Evolutionary conservation across 148 eudicot genomes (phyloP), one percentile per base, ranked within the genome.

Genomic region (Cornus kousa): DNA sequence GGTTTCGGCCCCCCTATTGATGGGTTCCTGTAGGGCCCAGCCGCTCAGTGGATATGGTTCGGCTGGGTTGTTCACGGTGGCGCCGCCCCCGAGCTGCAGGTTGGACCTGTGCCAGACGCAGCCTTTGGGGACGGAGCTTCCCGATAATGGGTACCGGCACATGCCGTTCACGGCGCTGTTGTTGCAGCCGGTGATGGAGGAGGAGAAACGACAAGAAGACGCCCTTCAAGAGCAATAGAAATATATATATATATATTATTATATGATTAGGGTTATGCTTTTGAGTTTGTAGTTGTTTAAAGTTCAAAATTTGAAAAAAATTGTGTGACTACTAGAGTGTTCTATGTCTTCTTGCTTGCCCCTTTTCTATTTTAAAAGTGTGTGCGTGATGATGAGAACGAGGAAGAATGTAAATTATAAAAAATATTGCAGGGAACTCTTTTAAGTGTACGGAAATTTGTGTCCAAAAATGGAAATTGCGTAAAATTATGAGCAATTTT

Each of bases 141-240:
- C 76, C n/a, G 81, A 78, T 1, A 68, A 74, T 71, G 84, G 69
- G 77, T 84, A 69, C 70, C 72, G 81, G 46, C 72, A 80, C 64
- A 85, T 85, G 86, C 86, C 86, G 39, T 85, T 82, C 76, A 87
- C 90, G 66, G 72, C 86, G 8, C 23, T 85, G 85, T 72, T 85
- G 69, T 68, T 85, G 74, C 87, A 82, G 73, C 81, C 84, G 76
- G 75, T 70, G 72, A 53, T 71, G 7, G 83, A 60, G 22, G 81
- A 73, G 7, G 64, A 24, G 79, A 76, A 74, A 53, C 67, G 37
- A 13, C 79, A 76, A 73, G 83, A 81, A 24, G 83, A 81, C 32
- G 32, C 70, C 39, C 80, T 81, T 40, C 59, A 70, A 55, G 73
- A 67, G 72, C 70, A 70, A 4, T 70, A 81, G 72, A 40, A 35